phyloP scores from a whole-genome alignment of 2,329 filamentous ascomycete genomes.

The Microascus cirrosus region DNA sequence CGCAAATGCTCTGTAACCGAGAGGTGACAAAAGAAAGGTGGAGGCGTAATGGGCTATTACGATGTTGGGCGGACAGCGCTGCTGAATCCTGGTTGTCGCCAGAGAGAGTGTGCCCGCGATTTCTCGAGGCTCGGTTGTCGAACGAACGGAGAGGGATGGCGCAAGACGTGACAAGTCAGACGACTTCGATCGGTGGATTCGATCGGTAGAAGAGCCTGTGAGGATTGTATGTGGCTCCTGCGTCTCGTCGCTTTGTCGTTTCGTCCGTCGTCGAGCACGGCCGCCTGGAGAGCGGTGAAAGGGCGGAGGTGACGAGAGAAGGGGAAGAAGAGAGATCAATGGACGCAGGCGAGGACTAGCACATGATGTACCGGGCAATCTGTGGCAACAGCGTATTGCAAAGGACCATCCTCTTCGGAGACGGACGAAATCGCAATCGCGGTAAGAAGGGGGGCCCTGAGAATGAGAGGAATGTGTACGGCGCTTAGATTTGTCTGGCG shows the following conservation, averaged over 20 bases:
- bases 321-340: background rate
- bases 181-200: background rate
- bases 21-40: background rate
- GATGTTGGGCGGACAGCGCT: slow-evolving; percentile 4
- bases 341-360: background rate
- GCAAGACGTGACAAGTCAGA: background rate
- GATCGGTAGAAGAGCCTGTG: background rate
- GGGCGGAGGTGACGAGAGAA: background rate
- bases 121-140: background rate
- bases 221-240: background rate
- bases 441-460: slow-evolving; percentile 1
- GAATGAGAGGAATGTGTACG: slow-evolving; percentile 4
- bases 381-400: background rate
- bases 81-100: slow-evolving; percentile 4
- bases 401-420: slow-evolving; percentile 3
- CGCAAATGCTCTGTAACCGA: background rate
- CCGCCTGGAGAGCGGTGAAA: background rate
- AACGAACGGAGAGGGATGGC: background rate
- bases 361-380: background rate
- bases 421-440: background rate
- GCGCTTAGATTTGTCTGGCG: slow-evolving; percentile 5
- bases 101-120: background rate
- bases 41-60: background rate
- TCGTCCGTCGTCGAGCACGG: background rate
- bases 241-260: background rate